A percentile compares a stretch with the other conserved stretches of the same genome.
These are phyloP conservation scores for Pinus albicaulis DNA, from an alignment of 75 land plant species.

Conservation along the genomic window DNA sequence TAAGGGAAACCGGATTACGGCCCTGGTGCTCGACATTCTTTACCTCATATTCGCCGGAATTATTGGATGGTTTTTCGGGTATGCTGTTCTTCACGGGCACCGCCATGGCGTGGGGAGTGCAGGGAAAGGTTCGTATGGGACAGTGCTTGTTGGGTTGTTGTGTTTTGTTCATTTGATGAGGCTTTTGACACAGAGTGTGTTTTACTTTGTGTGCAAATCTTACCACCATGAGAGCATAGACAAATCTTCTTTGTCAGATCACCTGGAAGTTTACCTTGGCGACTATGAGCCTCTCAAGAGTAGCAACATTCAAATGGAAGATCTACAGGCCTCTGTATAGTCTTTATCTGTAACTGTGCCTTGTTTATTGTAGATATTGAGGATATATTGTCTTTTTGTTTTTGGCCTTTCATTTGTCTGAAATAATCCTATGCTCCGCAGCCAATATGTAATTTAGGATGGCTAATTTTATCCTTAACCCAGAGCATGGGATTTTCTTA, in stretches of 20 bases:
- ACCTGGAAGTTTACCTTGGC: slow-evolving; percentile 73
- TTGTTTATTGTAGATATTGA: too few relatives aligned
- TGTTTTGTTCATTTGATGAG: slow-evolving; percentile 34
- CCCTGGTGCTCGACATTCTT: slow-evolving; percentile 24
- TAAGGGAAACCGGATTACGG: slow-evolving; percentile 48
- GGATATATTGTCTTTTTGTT: too few relatives aligned
- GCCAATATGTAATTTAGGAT: too few relatives aligned
- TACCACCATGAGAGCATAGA: slow-evolving; percentile 79
- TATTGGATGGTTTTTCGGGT: not conserved
- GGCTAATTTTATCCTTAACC: too few relatives aligned
- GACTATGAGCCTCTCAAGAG: slow-evolving; percentile 68
- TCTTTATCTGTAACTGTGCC: too few relatives aligned
- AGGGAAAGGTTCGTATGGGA: slow-evolving; percentile 21
- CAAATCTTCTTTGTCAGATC: slow-evolving; percentile 60
- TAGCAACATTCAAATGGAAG: slow-evolving; percentile 47
- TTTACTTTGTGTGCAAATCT: slow-evolving; percentile 86
- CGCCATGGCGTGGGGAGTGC: not conserved
- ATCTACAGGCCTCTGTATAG: not conserved
- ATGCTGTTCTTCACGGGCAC: slow-evolving; percentile 4
- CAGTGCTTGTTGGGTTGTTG: slow-evolving; percentile 18
- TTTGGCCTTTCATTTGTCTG: too few relatives aligned
- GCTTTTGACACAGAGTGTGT: slow-evolving; percentile 61
- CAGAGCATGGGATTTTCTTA: too few relatives aligned
- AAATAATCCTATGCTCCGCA: too few relatives aligned
- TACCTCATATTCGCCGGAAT: slow-evolving; percentile 1